Conservation (phyloP, 2,329 filamentous ascomycete genomes). For the Alternaria sp. region DNA sequence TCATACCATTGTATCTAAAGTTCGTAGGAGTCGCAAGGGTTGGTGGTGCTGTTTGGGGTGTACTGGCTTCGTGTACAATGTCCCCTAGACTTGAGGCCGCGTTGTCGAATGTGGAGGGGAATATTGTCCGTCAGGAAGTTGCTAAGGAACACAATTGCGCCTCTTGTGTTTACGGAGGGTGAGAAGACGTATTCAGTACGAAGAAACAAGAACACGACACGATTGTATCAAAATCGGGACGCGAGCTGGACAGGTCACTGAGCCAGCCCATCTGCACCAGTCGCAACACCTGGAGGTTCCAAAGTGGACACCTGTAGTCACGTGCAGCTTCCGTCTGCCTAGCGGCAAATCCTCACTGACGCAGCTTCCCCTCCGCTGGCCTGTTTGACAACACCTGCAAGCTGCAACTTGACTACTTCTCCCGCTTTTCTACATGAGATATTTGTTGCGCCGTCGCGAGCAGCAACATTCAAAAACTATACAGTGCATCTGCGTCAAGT, state of each 20-base stretch:
- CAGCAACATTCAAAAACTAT: not conserved
- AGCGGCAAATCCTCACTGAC: conserved; percentile 16
- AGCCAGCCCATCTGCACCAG: conserved; percentile 15
- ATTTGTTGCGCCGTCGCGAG: not conserved
- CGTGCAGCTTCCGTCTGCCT: conserved; percentile 25
- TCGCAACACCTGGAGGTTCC: conserved; percentile 33
- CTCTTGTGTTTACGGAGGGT: not conserved
- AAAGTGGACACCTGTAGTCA: conserved; percentile 31
- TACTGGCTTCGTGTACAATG: not conserved
- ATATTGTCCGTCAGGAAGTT: conserved; percentile 23
- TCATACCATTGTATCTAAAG: conserved; percentile 39
- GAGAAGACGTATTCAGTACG: not conserved
- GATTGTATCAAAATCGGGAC: not conserved
- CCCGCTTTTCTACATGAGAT: not conserved
- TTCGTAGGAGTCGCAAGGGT: conserved; percentile 9
- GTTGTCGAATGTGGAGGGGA: conserved; percentile 23
- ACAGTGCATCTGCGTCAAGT: not conserved
- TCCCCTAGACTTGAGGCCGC: conserved; percentile 6
- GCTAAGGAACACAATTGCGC: conserved; percentile 9
- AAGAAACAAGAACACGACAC: not conserved
- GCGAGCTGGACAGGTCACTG: conserved; percentile 6
- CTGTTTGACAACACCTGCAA: not conserved
- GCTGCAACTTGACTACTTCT: not conserved
- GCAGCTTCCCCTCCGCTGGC: conserved; percentile 11
- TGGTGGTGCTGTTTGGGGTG: not conserved